Conservation (phyloP, 2,329 filamentous ascomycete species). For the Penicillium sp. region DNA sequence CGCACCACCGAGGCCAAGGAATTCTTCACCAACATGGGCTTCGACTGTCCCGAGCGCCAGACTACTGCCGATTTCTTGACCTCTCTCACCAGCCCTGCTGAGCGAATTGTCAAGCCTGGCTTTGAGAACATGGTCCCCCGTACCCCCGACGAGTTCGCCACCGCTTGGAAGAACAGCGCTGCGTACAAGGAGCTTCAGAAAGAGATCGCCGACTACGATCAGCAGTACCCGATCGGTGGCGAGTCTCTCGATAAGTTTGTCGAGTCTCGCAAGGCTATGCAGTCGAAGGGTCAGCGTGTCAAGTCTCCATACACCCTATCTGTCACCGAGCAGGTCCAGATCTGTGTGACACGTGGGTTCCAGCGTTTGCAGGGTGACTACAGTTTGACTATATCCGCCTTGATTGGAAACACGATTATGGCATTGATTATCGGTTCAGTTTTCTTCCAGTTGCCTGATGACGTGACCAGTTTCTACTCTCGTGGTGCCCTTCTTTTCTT, state of each 20-base stretch:
- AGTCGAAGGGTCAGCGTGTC: constrained; percentile 45
- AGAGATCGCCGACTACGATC: constrained; percentile 40
- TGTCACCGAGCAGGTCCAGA: constrained; percentile 61
- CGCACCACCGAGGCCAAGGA: constrained; percentile 50
- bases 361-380: constrained; percentile 68
- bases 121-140: constrained; percentile 57
- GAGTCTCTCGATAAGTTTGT: constrained; percentile 35
- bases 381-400: constrained; percentile 59
- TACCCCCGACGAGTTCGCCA: constrained; percentile 61
- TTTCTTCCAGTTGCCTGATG: constrained; percentile 63
- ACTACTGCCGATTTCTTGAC: constrained; percentile 65
- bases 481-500: constrained; percentile 79
- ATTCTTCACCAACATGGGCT: constrained; percentile 64
- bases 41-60: constrained; percentile 59
- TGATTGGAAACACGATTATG: constrained; percentile 63
- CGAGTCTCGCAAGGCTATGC: constrained; percentile 36
- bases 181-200: constrained; percentile 37
- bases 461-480: constrained; percentile 66
- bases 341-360: constrained; percentile 76
- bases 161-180: constrained; percentile 48
- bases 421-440: constrained; percentile 69
- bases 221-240: constrained; percentile 37
- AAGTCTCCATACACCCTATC: constrained; percentile 78
- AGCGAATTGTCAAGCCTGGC: constrained; percentile 50
- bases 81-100: constrained; percentile 57